phyloP scores from a whole-genome alignment of 495 filamentous ascomycete species.

The Lasiosphaeriaceae sp. region DNA sequence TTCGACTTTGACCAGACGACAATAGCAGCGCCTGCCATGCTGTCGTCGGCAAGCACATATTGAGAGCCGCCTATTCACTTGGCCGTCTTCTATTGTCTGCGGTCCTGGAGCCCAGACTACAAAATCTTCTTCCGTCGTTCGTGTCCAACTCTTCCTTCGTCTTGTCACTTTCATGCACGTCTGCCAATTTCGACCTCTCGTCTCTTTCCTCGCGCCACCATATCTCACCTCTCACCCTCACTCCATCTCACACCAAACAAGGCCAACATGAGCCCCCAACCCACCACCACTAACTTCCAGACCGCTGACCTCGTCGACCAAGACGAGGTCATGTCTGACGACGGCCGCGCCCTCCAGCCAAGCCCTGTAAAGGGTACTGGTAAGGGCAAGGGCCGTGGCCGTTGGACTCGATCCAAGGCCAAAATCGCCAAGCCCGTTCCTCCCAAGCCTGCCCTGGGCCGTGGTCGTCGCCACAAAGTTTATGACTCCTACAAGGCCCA shows the following conservation, averaged over 20 bases:
- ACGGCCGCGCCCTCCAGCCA: conserved; percentile 7
- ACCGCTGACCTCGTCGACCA: conserved; percentile 8
- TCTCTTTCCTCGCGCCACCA: neutral
- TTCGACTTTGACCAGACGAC: neutral
- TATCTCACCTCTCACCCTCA: neutral
- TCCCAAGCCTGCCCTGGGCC: conserved; percentile 28
- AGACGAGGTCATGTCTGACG: conserved; percentile 22
- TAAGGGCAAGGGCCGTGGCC: conserved; percentile 27
- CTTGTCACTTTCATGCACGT: neutral
- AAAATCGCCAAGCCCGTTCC: conserved; percentile 31
- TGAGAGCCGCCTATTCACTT: neutral
- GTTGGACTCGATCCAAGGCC: conserved; percentile 13
- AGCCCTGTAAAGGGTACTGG: conserved; percentile 30
- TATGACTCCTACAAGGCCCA: conserved; percentile 37
- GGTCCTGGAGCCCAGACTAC: neutral
- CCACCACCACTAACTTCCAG: conserved; percentile 6
- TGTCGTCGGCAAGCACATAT: neutral
- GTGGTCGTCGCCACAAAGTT: conserved; percentile 41
- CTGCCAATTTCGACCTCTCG: too few species aligned
- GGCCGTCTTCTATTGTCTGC: neutral
- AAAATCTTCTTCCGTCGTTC: neutral
- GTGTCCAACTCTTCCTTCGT: neutral
- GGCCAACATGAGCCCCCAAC: neutral
- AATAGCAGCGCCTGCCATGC: neutral
- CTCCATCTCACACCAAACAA: neutral